phyloP scores from a whole-genome alignment of 2,329 filamentous ascomycete species.

The Grosmannia huntii region DNA sequence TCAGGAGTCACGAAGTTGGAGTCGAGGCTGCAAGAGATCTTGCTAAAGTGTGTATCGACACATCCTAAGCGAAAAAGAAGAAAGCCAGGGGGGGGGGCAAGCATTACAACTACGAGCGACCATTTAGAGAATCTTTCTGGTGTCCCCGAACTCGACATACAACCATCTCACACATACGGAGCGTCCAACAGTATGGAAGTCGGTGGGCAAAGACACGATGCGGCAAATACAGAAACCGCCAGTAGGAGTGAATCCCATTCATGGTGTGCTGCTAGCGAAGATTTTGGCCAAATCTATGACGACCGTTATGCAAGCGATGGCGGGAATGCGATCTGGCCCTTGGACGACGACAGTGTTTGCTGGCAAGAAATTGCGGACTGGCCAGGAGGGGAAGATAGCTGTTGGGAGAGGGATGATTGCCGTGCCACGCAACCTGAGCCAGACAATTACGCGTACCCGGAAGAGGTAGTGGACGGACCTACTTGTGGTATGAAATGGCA shows the following conservation, averaged over 20 bases:
- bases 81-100: neutral
- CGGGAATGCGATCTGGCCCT: neutral
- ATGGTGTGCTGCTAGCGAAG: neutral
- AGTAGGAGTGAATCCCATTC: neutral
- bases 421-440: neutral
- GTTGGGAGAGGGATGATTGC: neutral
- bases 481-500: neutral
- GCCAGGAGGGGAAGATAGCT: neutral
- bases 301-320: neutral
- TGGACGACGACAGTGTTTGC: neutral
- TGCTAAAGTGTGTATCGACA: constrained; percentile 4
- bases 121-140: neutral
- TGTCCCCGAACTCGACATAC: neutral
- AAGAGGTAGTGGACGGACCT: neutral
- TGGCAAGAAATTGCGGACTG: constrained; percentile 9
- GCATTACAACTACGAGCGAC: neutral
- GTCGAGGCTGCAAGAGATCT: constrained; percentile 5
- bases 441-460: neutral
- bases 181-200: neutral
- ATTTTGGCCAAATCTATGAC: neutral
- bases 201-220: neutral
- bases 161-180: neutral
- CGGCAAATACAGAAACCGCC: neutral
- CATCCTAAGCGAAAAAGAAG: neutral
- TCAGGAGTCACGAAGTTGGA: neutral